Conservation (phyloP, 2,329 filamentous ascomycete species). For the Arthrinium puccinioides region DNA sequence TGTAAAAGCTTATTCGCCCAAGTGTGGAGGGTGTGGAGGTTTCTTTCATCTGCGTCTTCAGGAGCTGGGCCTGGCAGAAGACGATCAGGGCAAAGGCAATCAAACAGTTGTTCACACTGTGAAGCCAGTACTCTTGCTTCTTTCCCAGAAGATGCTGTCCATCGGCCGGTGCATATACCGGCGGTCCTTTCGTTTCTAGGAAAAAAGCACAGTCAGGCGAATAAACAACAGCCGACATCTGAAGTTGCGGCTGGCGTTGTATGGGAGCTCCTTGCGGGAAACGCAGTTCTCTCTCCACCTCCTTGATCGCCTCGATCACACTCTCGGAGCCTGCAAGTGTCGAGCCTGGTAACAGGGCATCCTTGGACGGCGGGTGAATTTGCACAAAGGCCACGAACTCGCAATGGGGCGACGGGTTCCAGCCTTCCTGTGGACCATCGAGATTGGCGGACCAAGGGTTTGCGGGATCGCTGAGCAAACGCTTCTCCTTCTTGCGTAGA, state of each 20-base stretch:
- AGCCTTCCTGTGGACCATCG: conserved; percentile 51
- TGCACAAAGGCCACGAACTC: conserved; percentile 87
- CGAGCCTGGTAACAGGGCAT: conserved; percentile 24
- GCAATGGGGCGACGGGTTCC: conserved; percentile 65
- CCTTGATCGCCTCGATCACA: conserved; percentile 34
- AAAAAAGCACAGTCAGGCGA: conserved; percentile 64
- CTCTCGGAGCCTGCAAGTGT: conserved; percentile 23
- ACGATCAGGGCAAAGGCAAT: conserved; percentile 49
- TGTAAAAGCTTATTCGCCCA: conserved; percentile 58
- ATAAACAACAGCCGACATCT: conserved; percentile 57
- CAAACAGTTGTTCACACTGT: conserved; percentile 52
- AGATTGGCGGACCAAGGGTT: conserved; percentile 73
- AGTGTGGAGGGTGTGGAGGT: conserved; percentile 61
- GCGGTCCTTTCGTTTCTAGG: conserved; percentile 57
- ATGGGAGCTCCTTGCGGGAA: conserved; percentile 53
- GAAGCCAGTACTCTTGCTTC: conserved; percentile 53
- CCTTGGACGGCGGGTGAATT: conserved; percentile 49
- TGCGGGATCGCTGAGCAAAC: conserved; percentile 45
- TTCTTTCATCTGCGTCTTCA: conserved; percentile 59
- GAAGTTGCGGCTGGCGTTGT: conserved; percentile 44
- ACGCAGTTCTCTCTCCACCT: conserved; percentile 57
- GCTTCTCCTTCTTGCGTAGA: conserved; percentile 56
- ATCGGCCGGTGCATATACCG: conserved; percentile 41
- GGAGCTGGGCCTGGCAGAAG: conserved; percentile 52
- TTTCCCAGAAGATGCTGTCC: conserved; percentile 50